Evolutionary conservation across 495 filamentous ascomycete species (phyloP).

Genomic region (Neurospora sp.): DNA sequence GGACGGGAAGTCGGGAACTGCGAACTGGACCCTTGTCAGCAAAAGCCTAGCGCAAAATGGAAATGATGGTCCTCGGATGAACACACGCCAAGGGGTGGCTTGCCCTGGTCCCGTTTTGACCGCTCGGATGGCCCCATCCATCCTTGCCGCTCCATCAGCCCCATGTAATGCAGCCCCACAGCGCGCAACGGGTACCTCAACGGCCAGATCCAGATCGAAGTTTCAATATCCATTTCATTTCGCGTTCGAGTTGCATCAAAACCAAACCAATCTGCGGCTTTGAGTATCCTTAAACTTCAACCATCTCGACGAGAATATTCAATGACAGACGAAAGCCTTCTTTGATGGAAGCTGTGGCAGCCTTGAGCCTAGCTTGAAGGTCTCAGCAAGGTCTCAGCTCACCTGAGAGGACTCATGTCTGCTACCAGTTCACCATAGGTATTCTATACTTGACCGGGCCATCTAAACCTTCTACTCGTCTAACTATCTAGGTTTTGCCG

Average conservation of each 20-base stretch:
- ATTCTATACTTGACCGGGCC: not conserved
- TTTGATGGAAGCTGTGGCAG: not conserved
- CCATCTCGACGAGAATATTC: not conserved
- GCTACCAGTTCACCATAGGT: not conserved
- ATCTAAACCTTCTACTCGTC: not conserved
- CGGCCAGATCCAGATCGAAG: not conserved
- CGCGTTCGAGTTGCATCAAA: not conserved
- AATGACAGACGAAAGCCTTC: not conserved
- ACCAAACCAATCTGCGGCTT: not conserved
- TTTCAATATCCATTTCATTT: not conserved
- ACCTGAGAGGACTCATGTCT: not conserved
- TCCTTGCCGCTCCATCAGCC: not conserved
- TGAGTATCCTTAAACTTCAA: not conserved
- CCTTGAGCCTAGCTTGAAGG: not conserved
- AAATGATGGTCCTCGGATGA: not conserved
- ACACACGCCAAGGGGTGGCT: not conserved
- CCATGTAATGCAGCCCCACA: not conserved
- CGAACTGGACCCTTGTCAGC: not conserved
- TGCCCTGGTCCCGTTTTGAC: not conserved
- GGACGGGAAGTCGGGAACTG: not conserved
- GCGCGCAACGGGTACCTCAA: not conserved
- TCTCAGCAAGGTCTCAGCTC: not conserved
- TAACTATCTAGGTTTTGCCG: not conserved
- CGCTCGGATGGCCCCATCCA: not conserved
- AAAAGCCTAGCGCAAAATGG: not conserved